phyloP scores from a whole-genome alignment of 2,329 filamentous ascomycete species.

The Penicillium freii region DNA sequence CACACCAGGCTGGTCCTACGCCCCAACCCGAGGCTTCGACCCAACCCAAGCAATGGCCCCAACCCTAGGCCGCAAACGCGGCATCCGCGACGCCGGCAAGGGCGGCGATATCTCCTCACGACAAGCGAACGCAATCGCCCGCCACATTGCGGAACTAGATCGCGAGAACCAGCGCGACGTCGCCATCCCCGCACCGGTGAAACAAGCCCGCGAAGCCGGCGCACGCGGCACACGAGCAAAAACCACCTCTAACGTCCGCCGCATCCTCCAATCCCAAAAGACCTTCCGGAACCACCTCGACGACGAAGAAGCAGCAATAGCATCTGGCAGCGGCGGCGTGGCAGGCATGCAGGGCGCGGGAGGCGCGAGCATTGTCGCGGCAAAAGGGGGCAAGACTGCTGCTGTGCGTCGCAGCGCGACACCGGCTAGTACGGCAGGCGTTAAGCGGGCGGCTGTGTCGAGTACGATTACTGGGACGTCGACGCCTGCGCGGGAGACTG shows the following conservation, averaged over 20 bases:
- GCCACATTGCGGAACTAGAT: conserved; percentile 79
- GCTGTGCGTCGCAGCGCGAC: conserved; percentile 30
- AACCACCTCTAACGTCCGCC: conserved; percentile 47
- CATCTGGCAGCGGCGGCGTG: conserved; percentile 10
- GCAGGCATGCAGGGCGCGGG: not conserved
- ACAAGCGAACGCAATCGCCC: conserved; percentile 76
- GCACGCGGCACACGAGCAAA: conserved; percentile 39
- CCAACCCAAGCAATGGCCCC: conserved; percentile 56
- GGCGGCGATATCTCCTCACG: conserved; percentile 71
- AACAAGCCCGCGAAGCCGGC: conserved; percentile 46
- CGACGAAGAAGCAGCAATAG: conserved; percentile 48
- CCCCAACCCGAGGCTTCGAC: conserved; percentile 68
- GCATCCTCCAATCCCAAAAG: conserved; percentile 50
- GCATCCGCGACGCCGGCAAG: conserved; percentile 57
- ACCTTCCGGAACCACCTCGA: conserved; percentile 53
- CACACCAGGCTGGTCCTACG: conserved; percentile 89
- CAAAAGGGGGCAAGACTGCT: conserved; percentile 10
- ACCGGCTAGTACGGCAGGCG: conserved; percentile 20
- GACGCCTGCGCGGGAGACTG: conserved; percentile 13
- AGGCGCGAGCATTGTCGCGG: conserved; percentile 5
- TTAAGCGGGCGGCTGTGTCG: conserved; percentile 20
- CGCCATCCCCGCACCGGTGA: conserved; percentile 65
- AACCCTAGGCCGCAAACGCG: conserved; percentile 65
- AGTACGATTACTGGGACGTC: conserved; percentile 10
- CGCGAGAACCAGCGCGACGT: conserved; percentile 73